Evolutionary conservation across 192 early-diverging fungal genomes (phyloP).

Genomic region (Coemansia sp.): DNA sequence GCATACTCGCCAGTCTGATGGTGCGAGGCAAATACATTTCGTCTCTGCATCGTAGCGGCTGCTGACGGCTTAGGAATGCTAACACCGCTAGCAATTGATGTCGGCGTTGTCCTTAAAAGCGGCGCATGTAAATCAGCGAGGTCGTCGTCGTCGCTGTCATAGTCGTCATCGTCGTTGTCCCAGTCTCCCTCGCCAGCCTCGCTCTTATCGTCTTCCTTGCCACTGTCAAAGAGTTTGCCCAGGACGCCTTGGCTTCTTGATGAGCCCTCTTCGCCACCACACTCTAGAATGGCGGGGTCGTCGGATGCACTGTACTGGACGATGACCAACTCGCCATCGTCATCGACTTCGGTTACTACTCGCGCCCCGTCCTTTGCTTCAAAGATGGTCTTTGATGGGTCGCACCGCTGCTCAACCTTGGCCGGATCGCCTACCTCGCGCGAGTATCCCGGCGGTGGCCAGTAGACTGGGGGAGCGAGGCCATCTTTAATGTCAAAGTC

Average conservation of each 20-base stretch:
- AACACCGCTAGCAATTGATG: slow-evolving; percentile 26
- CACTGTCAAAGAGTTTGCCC: slow-evolving; percentile 34
- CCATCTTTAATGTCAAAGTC: slow-evolving; percentile 59
- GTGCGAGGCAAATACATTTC: slow-evolving; percentile 33
- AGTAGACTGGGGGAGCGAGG: slow-evolving; percentile 52
- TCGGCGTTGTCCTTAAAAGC: not conserved
- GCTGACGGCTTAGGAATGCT: slow-evolving; percentile 6
- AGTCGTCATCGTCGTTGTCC: slow-evolving; percentile 41
- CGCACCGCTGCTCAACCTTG: slow-evolving; percentile 24
- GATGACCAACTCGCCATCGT: slow-evolving; percentile 50
- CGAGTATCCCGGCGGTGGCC: slow-evolving; percentile 74
- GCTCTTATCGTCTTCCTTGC: slow-evolving; percentile 46
- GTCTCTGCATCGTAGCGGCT: slow-evolving; percentile 25
- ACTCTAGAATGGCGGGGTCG: slow-evolving; percentile 44
- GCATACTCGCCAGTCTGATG: slow-evolving; percentile 19
- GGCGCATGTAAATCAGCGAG: slow-evolving; percentile 20
- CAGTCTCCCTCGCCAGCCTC: slow-evolving; percentile 36
- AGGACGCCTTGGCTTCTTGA: not conserved
- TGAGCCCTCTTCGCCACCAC: slow-evolving; percentile 22
- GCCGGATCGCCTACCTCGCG: slow-evolving; percentile 25
- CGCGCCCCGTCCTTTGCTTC: slow-evolving; percentile 12
- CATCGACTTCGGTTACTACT: slow-evolving; percentile 46
- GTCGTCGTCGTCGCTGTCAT: slow-evolving; percentile 46
- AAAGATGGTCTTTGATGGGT: slow-evolving; percentile 23
- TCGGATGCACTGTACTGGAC: slow-evolving; percentile 33